Conservation (phyloP, 1,139 yeast species). For the Tardiomyces depauwii region DNA sequence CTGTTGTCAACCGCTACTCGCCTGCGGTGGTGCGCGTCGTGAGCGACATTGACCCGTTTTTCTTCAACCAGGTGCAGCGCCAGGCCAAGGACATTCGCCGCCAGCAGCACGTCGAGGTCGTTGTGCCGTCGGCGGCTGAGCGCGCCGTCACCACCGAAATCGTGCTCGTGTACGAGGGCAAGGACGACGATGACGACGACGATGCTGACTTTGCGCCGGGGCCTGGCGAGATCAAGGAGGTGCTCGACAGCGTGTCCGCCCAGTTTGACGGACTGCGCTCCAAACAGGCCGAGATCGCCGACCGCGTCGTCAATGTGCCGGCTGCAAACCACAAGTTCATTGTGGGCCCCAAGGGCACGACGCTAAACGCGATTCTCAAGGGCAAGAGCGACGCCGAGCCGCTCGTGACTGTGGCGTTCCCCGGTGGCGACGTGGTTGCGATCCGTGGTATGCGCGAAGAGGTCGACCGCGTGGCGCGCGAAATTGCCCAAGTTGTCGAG, state of each 20-base stretch:
- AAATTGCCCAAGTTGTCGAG: slow-evolving; percentile 42
- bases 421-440: slow-evolving; percentile 32
- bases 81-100: slow-evolving; percentile 36
- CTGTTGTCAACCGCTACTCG: slow-evolving; percentile 57
- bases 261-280: slow-evolving; percentile 49
- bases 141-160: slow-evolving; percentile 24
- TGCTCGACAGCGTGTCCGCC: slow-evolving; percentile 33
- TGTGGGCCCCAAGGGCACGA: slow-evolving; percentile 28
- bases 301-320: slow-evolving; percentile 41
- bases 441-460: slow-evolving; percentile 53
- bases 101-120: slow-evolving; percentile 40
- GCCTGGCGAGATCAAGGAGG: slow-evolving; percentile 22
- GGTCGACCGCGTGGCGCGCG: slow-evolving; percentile 42
- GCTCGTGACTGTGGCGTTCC: slow-evolving; percentile 18
- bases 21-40: slow-evolving; percentile 54
- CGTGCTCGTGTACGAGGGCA: slow-evolving; percentile 31
- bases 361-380: slow-evolving; percentile 40
- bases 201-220: slow-evolving; percentile 44
- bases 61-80: slow-evolving; percentile 39
- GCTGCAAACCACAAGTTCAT: slow-evolving; percentile 43
- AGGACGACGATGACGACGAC: slow-evolving; percentile 29
- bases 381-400: slow-evolving; percentile 16
- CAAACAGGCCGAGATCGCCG: slow-evolving; percentile 42
- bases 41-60: slow-evolving; percentile 59
- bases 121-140: slow-evolving; percentile 38